Evolutionary conservation across 306 rosid species (phyloP), one percentile per base, ranked within the genome.

Genomic region (Calophaca sinica): DNA sequence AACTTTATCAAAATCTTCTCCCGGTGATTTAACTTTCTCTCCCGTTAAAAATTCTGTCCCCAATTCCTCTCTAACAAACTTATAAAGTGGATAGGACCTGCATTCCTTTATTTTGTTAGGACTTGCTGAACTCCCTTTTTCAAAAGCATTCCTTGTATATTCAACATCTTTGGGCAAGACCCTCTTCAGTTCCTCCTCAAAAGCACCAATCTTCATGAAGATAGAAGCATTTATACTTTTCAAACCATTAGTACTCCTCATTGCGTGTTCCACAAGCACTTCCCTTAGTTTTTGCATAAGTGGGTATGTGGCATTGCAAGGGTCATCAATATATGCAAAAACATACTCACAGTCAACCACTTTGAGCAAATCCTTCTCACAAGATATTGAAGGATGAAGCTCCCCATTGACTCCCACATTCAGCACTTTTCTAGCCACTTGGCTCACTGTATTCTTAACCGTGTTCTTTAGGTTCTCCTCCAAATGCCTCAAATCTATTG

Each of bases 401-500:
- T 73, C 81, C 41, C 85, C 85, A 6, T 74, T 69, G 1, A 15
- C 71, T 3, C 83, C 83, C 15, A 77, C 26, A 3, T 59, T 77
- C 15, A 86, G 67, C 32, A 77, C 79, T 55, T 78, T 83, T 14
- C 55, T 83, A 41, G 89, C 79, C 33, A 70, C 83, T 53, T 73
- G 70, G 61, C 85, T 83, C 68, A 83, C 77, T n/a, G 60, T 53
- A 5, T 71, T 44, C 74, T 84, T 76, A 5, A 80, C 82, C 2
- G 73, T 54, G 57, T 12, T 77, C 79, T 58, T 80, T 38, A 80
- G 3, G 38, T 86, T 82, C 33, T 86, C 85, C 79, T 82, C 88
- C 66, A 85, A 61, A 70, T 82, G 80, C 73, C 84, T 85, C 82
- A 82, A 79, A 77, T 83, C 85, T 76, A 86, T 80, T 73, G 88